These are phyloP conservation scores for Chlamydomonas sp. DNA, from an alignment of 139 green algal species.

Conservation along the genomic window DNA sequence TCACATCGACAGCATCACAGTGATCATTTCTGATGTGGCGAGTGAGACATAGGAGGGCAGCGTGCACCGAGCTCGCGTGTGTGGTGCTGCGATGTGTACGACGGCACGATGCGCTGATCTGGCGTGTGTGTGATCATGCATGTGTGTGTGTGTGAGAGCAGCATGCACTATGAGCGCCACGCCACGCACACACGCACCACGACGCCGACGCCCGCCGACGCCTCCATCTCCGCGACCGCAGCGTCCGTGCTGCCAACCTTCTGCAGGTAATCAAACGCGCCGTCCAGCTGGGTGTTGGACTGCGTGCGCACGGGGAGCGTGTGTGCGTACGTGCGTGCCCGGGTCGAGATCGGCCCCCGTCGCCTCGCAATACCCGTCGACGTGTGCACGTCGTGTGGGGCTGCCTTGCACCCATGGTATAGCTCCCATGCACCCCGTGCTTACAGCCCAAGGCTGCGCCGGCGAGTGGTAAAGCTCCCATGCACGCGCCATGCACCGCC, in stretches of 20 bases:
- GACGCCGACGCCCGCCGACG: conserved; percentile 70
- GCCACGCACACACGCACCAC: conserved; percentile 37
- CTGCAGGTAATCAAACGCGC: conserved; percentile 71
- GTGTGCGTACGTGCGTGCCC: not conserved
- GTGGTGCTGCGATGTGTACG: no score
- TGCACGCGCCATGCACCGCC: no score
- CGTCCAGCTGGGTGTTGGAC: conserved; percentile 73
- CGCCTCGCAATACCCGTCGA: not conserved
- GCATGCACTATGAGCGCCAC: not conserved
- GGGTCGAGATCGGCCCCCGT: not conserved
- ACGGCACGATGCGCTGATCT: no score
- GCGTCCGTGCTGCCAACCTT: conserved; percentile 42
- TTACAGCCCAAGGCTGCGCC: no score
- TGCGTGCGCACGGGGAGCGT: conserved; percentile 20
- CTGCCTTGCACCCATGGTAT: no score
- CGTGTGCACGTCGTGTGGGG: not conserved
- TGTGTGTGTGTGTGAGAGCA: not conserved
- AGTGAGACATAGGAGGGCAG: no score
- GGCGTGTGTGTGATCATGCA: no score
- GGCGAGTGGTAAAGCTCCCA: no score
- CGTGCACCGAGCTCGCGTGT: no score
- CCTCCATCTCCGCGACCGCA: conserved; percentile 53
- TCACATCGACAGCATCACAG: no score
- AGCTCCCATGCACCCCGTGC: no score
- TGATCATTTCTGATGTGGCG: no score